These are phyloP conservation scores for Stephania cephalantha DNA, from an alignment of 164 flowering plant genomes.

Conservation along the genomic window DNA sequence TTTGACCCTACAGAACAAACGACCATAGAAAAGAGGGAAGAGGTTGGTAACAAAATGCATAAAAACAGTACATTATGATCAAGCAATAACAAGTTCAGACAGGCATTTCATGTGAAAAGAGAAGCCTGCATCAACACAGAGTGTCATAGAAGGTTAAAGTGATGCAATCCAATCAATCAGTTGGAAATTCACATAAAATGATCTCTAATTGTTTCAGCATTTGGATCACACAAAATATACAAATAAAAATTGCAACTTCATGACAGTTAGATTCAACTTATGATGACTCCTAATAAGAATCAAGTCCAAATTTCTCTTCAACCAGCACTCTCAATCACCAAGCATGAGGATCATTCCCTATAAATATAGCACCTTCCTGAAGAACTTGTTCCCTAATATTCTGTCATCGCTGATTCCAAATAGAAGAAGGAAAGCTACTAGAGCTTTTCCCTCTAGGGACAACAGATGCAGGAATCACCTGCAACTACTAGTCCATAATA, in stretches of 20 bases:
- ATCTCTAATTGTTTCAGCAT: background rate
- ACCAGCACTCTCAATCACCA: background rate
- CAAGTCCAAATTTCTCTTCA: background rate
- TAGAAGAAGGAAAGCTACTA: background rate
- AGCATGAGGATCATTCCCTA: background rate
- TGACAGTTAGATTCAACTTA: too few species aligned
- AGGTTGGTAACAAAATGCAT: background rate
- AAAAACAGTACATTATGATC: background rate
- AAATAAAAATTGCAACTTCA: too few species aligned
- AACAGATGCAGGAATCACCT: background rate
- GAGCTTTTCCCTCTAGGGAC: background rate
- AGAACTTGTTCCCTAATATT: background rate
- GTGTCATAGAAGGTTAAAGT: background rate
- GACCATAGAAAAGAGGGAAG: background rate
- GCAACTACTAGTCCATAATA: background rate
- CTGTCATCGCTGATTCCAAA: background rate
- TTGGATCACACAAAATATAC: background rate
- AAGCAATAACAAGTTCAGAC: background rate
- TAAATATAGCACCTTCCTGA: background rate
- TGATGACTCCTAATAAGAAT: too few species aligned
- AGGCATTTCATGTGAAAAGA: background rate
- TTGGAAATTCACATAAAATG: background rate
- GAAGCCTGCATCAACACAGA: background rate
- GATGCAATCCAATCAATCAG: background rate
- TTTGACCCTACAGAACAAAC: constrained; percentile 8